Percentiles rank a stretch among this genome's conserved stretches.
These are phyloP conservation scores for Pleurotus tuber-regium DNA, from an alignment of 768 basidiomycete species.

Conservation along the genomic window DNA sequence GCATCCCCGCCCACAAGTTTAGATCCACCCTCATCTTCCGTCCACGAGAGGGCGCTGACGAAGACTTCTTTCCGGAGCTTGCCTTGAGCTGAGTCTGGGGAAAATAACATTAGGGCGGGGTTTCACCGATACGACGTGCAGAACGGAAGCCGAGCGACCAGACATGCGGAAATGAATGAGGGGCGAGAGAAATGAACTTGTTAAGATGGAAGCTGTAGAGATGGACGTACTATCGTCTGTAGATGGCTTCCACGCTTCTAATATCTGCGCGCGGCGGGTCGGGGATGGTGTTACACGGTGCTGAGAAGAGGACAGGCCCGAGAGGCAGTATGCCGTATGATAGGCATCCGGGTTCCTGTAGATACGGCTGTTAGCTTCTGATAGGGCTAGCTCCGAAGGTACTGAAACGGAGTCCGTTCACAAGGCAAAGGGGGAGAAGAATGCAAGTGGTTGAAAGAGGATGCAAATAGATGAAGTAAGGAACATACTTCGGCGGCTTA, in stretches of 20 bases:
- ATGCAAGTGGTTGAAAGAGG: too few species aligned
- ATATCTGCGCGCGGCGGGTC: constrained; percentile 30
- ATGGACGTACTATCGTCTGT: not conserved
- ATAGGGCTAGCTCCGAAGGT: too few species aligned
- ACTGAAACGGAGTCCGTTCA: too few species aligned
- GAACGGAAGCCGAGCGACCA: too few species aligned
- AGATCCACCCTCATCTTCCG: constrained; percentile 60
- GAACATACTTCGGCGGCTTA: constrained; percentile 87
- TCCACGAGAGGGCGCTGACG: constrained; percentile 58
- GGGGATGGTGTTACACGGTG: constrained; percentile 62
- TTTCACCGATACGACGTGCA: too few species aligned
- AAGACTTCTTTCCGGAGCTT: constrained; percentile 39
- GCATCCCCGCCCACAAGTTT: constrained; percentile 54
- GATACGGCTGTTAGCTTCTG: not conserved
- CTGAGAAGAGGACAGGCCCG: constrained; percentile 88
- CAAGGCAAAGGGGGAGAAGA: too few species aligned
- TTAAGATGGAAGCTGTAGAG: not conserved
- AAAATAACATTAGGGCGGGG: constrained; percentile 17
- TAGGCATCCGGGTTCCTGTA: constrained; percentile 86
- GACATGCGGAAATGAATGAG: too few species aligned
- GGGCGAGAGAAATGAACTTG: too few species aligned
- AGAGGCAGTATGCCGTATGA: constrained; percentile 90
- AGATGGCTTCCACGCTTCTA: constrained; percentile 34
- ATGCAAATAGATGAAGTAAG: not conserved
- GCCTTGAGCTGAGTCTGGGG: constrained; percentile 28